A percentile compares a stretch with the other conserved stretches of the same genome.
These are phyloP conservation scores for Colletotrichum cereale DNA, from an alignment of 2,329 filamentous ascomycete genomes.

Conservation along the genomic window DNA sequence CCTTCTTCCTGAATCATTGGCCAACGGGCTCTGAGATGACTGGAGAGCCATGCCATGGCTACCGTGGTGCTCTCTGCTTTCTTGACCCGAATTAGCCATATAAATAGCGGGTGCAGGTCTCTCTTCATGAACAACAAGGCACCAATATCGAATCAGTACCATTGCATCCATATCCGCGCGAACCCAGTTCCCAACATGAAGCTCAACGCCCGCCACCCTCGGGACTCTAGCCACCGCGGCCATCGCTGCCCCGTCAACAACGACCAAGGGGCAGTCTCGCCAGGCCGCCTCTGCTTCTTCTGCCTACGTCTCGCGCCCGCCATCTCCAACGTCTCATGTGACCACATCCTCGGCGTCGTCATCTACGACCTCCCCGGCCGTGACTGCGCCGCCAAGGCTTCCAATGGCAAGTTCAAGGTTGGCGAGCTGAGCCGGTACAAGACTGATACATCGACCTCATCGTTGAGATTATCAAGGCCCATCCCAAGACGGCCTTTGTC, in stretches of 20 bases:
- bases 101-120: neutral
- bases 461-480: slow-evolving; percentile 62
- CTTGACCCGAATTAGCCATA: neutral
- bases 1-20: slow-evolving; percentile 52
- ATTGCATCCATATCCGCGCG: neutral
- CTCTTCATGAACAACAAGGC: neutral
- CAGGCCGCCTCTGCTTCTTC: slow-evolving; percentile 49
- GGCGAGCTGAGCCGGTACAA: slow-evolving; percentile 61
- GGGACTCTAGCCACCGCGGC: slow-evolving; percentile 52
- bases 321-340: slow-evolving; percentile 52
- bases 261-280: slow-evolving; percentile 46
- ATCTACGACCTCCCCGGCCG: slow-evolving; percentile 74
- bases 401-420: slow-evolving; percentile 71
- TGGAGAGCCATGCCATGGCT: too few species aligned
- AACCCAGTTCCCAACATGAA: slow-evolving; percentile 50
- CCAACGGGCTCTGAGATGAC: neutral
- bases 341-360: slow-evolving; percentile 61
- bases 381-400: slow-evolving; percentile 73
- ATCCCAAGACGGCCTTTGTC: slow-evolving; percentile 63
- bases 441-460: slow-evolving; percentile 61
- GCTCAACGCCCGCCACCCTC: slow-evolving; percentile 50
- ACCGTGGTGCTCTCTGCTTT: neutral
- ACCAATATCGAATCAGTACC: neutral
- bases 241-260: slow-evolving; percentile 49
- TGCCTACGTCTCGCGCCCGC: slow-evolving; percentile 52